Evolutionary conservation across 202 grass and related monocot genomes (phyloP).

Genomic region (Setaria viridis): DNA sequence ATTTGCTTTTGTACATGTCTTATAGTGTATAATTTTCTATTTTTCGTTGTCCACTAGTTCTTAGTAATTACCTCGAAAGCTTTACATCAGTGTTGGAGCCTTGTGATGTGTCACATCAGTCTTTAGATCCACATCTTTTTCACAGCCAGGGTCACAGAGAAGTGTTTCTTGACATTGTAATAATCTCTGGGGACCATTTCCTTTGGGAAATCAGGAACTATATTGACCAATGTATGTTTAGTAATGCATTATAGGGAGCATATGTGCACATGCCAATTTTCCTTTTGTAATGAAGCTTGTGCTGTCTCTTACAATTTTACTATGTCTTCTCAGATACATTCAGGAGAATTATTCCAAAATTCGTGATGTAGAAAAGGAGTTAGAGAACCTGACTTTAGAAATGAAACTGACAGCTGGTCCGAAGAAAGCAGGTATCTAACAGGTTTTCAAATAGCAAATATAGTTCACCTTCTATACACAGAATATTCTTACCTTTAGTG

Average conservation of each 20-base stretch:
- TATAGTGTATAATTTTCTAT: background rate
- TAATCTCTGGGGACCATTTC: slow-evolving; percentile 27
- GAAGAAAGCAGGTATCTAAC: slow-evolving; percentile 83
- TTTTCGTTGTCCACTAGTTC: background rate
- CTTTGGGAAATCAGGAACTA: background rate
- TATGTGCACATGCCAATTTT: slow-evolving; percentile 11
- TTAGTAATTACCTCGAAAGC: slow-evolving; percentile 13
- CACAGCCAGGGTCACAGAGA: background rate
- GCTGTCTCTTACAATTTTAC: background rate
- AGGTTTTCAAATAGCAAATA: slow-evolving; percentile 27
- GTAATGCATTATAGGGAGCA: background rate
- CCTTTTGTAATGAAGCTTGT: slow-evolving; percentile 18
- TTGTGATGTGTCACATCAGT: background rate
- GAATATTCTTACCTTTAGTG: background rate
- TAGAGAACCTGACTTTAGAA: slow-evolving; percentile 85
- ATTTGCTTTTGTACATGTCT: background rate
- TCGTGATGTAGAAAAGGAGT: slow-evolving; percentile 90
- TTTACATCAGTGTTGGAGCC: background rate
- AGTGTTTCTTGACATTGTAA: slow-evolving; percentile 12
- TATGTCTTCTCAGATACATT: slow-evolving; percentile 69
- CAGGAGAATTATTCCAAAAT: slow-evolving; percentile 98
- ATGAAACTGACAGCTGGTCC: slow-evolving; percentile 94
- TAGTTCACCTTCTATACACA: slow-evolving; percentile 22
- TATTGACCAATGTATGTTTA: slow-evolving; percentile 10
- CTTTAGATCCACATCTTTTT: background rate